A percentile compares a stretch with the other conserved stretches of the same genome.
These are phyloP conservation scores for Candida caryicola DNA, from an alignment of 805 yeast species.

Conservation along the genomic window DNA sequence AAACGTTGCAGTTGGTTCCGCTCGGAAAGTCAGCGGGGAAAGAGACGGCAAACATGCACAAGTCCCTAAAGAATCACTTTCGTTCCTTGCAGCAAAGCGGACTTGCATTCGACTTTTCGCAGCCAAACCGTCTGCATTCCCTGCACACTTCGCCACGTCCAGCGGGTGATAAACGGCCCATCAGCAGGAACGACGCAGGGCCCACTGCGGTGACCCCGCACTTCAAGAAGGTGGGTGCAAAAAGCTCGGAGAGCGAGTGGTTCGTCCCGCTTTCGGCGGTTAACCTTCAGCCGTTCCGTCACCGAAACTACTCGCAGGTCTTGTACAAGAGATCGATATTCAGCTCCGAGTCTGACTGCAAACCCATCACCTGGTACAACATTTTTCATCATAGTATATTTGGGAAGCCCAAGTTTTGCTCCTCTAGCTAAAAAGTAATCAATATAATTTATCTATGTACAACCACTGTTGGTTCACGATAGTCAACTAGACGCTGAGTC, in stretches of 20 bases:
- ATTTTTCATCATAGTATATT: conserved; percentile 50
- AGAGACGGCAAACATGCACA: neutral
- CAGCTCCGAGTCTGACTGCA: conserved; percentile 34
- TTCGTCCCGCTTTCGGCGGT: neutral
- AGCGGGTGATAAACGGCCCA: no score
- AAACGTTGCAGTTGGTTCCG: neutral
- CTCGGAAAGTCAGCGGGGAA: no score
- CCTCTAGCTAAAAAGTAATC: neutral
- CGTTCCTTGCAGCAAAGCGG: no score
- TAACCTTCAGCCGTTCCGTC: conserved; percentile 11
- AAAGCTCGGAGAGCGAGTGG: no score
- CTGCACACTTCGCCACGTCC: no score
- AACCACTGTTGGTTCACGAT: no score
- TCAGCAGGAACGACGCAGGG: no score
- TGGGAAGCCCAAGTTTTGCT: conserved; percentile 44
- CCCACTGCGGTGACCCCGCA: no score
- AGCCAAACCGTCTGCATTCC: no score
- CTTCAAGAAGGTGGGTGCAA: no score
- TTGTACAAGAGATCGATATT: conserved; percentile 6
- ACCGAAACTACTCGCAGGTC: conserved; percentile 20
- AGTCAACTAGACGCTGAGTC: no score
- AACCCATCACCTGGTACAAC: conserved; percentile 50
- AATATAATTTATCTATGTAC: neutral
- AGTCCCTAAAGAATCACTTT: neutral
- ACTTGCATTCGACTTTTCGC: no score